Conservation (phyloP, 2,329 filamentous ascomycete genomes). For the Pseudogymnoascus sp. region DNA sequence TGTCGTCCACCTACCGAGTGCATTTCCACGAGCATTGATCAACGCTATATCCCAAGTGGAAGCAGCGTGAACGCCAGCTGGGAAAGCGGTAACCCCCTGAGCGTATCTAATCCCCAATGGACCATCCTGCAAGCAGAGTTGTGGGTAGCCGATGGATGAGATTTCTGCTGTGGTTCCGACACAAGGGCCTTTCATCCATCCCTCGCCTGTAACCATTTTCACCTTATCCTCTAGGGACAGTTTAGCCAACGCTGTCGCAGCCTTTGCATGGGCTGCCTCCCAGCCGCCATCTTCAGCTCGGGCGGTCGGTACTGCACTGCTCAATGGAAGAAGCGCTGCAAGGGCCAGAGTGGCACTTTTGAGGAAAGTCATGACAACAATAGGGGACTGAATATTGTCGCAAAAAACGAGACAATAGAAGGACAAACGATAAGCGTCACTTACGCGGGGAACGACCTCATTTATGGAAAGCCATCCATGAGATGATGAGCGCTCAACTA, state of each 20-base stretch:
- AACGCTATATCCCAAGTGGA: constrained; percentile 73
- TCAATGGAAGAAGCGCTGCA: constrained; percentile 2
- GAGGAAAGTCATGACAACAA: background rate
- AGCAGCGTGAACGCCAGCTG: constrained; percentile 70
- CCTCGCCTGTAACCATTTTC: constrained; percentile 69
- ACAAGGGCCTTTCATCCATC: constrained; percentile 66
- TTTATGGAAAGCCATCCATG: background rate
- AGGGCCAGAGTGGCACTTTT: background rate
- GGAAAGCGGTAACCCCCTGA: constrained; percentile 67
- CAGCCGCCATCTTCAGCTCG: constrained; percentile 36
- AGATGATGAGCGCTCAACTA: constrained; percentile 1
- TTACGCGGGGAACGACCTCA: background rate
- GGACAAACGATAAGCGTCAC: background rate
- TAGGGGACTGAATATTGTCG: background rate
- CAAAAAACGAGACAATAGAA: background rate
- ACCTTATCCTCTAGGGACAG: constrained; percentile 73
- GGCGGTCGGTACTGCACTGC: background rate
- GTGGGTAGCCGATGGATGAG: constrained; percentile 56
- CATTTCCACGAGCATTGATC: constrained; percentile 61
- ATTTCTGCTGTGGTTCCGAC: constrained; percentile 56
- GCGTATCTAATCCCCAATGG: constrained; percentile 69
- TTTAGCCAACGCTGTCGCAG: constrained; percentile 56
- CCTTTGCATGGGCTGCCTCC: constrained; percentile 64
- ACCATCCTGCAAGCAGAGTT: constrained; percentile 73
- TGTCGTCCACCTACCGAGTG: background rate